Evolutionary conservation across 768 basidiomycete genomes (phyloP), one percentile per base, ranked within the genome.

Genomic region (Mrakia hoshinonis): DNA sequence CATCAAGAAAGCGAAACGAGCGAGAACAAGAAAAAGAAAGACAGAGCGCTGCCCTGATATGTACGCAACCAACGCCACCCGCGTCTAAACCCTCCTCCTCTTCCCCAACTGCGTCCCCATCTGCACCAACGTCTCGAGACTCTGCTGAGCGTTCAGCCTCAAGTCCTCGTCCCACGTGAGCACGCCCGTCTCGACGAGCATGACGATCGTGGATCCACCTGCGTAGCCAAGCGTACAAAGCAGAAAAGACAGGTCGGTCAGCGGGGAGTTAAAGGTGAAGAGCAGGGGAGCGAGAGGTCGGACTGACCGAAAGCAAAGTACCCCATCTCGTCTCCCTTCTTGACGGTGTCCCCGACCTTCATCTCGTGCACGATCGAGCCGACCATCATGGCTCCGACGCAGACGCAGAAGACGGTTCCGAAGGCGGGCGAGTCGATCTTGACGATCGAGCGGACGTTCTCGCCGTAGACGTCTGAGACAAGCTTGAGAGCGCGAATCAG

Each of bases 171-270:
- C 95, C 89, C 92, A 99, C 76, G 88, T 83, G 18, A 97, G 85
- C 4, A 80, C 84, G 9, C 88, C 89, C 77, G 87, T 91, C 80
- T 93, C 91, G 75, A 97, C 93, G 22, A 97, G 79, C 54, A 91
- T 80, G 49, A 98, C 93, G 74, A 96, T 90, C 13, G 93, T 94
- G 36, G 91, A 94, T 0, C 92, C 93, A 68, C 91, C 90, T 92
- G 49, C 43, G 36, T 11, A 5, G 75, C 76, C 10, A 51, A 55
- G 0, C 75, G 75, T 5, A 66, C 63, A 55, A 66, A 67, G 62
- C 31, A 47, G 22, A 22, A 12, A 15, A 55, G 54, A 29, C 24
- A 7, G 26, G 3, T 3, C 29, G 55, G 63, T 65, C n/a, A 54
- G 47, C 36, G 49, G 18, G 43, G 58, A 34, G 31, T 36, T 29